Percentiles rank a stretch among this genome's conserved stretches.
phyloP scores from a whole-genome alignment of 1,139 yeast genomes.

The Suhomyces chickasaworum region DNA sequence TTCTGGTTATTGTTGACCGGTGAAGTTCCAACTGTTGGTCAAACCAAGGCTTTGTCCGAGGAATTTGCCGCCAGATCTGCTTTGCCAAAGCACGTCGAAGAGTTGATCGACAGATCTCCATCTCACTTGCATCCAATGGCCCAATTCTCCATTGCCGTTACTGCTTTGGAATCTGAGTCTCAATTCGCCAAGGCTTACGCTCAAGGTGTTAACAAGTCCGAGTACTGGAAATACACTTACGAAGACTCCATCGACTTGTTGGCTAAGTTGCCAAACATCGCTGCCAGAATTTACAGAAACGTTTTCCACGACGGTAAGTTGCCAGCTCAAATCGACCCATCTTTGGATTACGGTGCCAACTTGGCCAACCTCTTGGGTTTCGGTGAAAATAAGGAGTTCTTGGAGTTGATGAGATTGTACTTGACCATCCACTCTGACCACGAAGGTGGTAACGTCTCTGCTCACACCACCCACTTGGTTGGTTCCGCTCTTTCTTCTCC shows the following conservation, averaged over 20 bases:
- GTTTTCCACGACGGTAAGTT: constrained; percentile 84
- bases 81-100: constrained; percentile 84
- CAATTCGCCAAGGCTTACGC: constrained; percentile 91
- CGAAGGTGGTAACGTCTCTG: constrained; percentile 98
- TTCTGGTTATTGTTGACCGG: constrained; percentile 93
- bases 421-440: constrained; percentile 95
- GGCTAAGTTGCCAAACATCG: constrained; percentile 90
- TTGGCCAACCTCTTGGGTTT: constrained; percentile 82
- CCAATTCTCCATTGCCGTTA: constrained; percentile 89
- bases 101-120: constrained; percentile 81
- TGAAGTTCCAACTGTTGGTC: constrained; percentile 77
- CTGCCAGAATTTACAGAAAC: constrained; percentile 92
- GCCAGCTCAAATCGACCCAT: constrained; percentile 62
- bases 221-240: constrained; percentile 90
- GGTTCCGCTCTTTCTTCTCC: constrained; percentile 96
- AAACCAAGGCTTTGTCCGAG: constrained; percentile 72
- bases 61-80: constrained; percentile 86
- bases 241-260: constrained; percentile 88
- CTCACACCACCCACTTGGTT: constrained; percentile 95
- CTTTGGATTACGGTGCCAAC: constrained; percentile 90
- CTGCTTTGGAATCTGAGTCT: constrained; percentile 89
- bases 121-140: constrained; percentile 95
- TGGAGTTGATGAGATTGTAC: constrained; percentile 90
- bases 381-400: constrained; percentile 77
- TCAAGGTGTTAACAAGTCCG: constrained; percentile 79